Conservation (phyloP, 495 filamentous ascomycete genomes). For the Penicillium canescens region DNA sequence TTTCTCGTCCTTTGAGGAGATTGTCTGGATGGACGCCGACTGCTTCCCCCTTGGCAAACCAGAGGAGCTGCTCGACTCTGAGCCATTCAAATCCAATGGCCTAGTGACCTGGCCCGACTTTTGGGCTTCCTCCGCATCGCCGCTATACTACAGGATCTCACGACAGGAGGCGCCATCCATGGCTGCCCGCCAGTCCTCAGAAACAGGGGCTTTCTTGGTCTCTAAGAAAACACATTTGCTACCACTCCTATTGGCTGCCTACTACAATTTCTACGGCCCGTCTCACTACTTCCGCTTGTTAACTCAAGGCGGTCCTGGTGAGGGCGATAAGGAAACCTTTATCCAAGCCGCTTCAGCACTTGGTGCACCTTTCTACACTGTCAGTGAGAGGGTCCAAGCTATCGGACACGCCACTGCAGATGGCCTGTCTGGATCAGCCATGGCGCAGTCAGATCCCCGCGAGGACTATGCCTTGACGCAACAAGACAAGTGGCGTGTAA, state of each 20-base stretch:
- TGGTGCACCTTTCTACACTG: constrained; percentile 49
- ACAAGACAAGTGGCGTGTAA: constrained; percentile 37
- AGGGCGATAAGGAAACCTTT: constrained; percentile 70
- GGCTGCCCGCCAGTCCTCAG: constrained; percentile 44
- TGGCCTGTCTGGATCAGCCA: constrained; percentile 37
- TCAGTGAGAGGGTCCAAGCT: constrained; percentile 44
- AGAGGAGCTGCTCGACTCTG: constrained; percentile 47
- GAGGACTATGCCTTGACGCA: constrained; percentile 42
- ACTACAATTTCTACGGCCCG: constrained; percentile 65
- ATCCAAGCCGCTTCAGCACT: constrained; percentile 54
- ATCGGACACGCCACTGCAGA: constrained; percentile 38
- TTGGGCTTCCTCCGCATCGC: constrained; percentile 54
- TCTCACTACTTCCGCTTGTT: constrained; percentile 59
- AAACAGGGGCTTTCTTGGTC: constrained; percentile 59
- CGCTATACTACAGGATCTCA: constrained; percentile 55
- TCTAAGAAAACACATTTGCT: constrained; percentile 54
- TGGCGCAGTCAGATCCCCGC: constrained; percentile 49
- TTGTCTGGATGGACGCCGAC: constrained; percentile 65
- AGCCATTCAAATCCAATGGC: constrained; percentile 53
- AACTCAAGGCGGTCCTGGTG: constrained; percentile 54
- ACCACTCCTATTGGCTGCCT: constrained; percentile 56
- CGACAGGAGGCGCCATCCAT: constrained; percentile 41
- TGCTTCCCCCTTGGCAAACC: constrained; percentile 55
- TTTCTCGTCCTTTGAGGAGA: constrained; percentile 59
- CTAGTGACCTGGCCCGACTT: constrained; percentile 66